A percentile compares a stretch with the other conserved stretches of the same genome.
phyloP scores from a whole-genome alignment of 148 eudicot genomes.

The Silene latifolia region DNA sequence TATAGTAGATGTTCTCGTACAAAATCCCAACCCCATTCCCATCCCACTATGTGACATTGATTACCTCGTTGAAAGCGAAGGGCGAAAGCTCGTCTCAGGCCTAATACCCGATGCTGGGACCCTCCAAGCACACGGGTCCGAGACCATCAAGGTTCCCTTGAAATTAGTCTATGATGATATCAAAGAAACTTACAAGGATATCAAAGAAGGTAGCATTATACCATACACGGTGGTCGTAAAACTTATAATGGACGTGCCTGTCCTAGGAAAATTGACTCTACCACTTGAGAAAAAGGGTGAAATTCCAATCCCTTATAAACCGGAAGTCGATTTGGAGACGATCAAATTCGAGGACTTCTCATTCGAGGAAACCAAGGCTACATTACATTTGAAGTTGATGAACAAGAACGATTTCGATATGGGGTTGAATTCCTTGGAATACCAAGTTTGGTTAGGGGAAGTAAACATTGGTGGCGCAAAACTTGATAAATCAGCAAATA shows the following conservation, averaged over 20 bases:
- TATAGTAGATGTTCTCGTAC: slow-evolving; percentile 24
- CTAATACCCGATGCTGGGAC: slow-evolving; percentile 37
- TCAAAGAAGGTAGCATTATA: slow-evolving; percentile 34
- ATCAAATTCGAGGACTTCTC: slow-evolving; percentile 48
- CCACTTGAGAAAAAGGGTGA: slow-evolving; percentile 20
- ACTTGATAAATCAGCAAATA: slow-evolving; percentile 49
- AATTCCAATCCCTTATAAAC: slow-evolving; percentile 6
- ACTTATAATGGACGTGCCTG: slow-evolving; percentile 28
- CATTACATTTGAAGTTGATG: slow-evolving; percentile 72
- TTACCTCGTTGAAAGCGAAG: slow-evolving; percentile 32
- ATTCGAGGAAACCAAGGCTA: slow-evolving; percentile 86
- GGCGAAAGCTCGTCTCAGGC: slow-evolving; percentile 31
- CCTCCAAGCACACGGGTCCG: slow-evolving; percentile 32
- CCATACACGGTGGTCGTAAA: slow-evolving; percentile 26
- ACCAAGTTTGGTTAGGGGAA: slow-evolving; percentile 77
- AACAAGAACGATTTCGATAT: slow-evolving; percentile 91
- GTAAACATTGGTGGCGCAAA: slow-evolving; percentile 80
- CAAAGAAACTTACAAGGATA: slow-evolving; percentile 28
- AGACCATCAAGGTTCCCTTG: slow-evolving; percentile 31
- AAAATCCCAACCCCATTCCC: slow-evolving; percentile 35
- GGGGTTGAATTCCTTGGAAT: slow-evolving; percentile 70
- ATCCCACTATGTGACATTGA: slow-evolving; percentile 35
- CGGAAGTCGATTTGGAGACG: slow-evolving; percentile 1
- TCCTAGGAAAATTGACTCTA: slow-evolving; percentile 23
- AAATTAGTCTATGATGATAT: slow-evolving; percentile 32